Evolutionary conservation across 164 flowering plant species (phyloP), one percentile per base, ranked within the genome.

Genomic region (Taxillus chinensis): DNA sequence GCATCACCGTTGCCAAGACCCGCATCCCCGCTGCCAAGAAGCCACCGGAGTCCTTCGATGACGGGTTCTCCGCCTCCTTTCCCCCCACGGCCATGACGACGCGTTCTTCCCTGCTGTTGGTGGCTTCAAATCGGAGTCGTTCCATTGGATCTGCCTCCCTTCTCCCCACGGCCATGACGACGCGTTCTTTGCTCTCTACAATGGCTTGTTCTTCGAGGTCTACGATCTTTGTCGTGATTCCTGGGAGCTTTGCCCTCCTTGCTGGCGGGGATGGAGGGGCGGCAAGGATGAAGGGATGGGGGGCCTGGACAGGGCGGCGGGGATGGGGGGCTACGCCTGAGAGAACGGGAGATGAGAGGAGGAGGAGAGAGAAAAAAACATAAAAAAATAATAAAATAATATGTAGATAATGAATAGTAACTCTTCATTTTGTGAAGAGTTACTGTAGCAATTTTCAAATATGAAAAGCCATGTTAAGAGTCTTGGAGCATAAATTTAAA

Each of bases 181-280:
- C 56, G 7, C 65, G 67, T 41, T 56, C 63, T 69, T 82, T 64
- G 45, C 71, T 42, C 86, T 80, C 45, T 66, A 77, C 16, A 60
- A 67, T 5, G 81, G 87, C 4, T 74, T 68, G 27, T 0, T 0
- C 27, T 27, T 80, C 7, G 86, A 86, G 68, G 82, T 86, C 9
- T 82, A 84, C 61, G 75, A 84, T 56, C 84, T 83, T 3, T 2
- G 8, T 9, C 43, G 17, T 2, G 70, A 76, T 56, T 71, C 69
- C 2, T 86, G 92, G 92, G 83, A 81, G 50, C 74, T 78, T 9
- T 78, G 83, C 53, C 82, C 87, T 3, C 27, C 27, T 56, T 82
- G 27, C 92, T 89, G 0, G 64, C 72, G 2, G 82, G 27, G 27
- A 27, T 27, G 27, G 27, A n/a, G 27, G 27, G 27, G 27, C 27